Evolutionary conservation across 176 grass and related monocot genomes (phyloP), one percentile per base, ranked within the genome.

Genomic region (Triticum timopheevii): DNA sequence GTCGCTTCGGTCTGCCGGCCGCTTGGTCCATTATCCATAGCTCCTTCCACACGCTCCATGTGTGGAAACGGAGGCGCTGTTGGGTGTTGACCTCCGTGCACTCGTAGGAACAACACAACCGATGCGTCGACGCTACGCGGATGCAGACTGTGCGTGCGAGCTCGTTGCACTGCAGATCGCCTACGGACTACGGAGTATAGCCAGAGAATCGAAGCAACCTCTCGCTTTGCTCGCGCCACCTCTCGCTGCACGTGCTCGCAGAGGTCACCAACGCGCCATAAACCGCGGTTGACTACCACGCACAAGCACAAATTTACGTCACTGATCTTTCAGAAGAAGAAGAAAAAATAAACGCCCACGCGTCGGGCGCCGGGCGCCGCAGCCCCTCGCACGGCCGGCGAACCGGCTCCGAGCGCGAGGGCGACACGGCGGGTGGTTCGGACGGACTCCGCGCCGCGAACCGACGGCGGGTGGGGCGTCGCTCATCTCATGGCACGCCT

Each of bases 391-490:
- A 45, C 70, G 71, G 71, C 71, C 71, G 71, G 70, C 70, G 22
- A 23, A n/a, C 66, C 3, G 68, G 25, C 16, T 12, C 10, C 1
- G 8, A 44, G 39, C 50, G 9, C 20, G 10, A 31, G 67, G 27
- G 8, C 10, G 39, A 85, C 61, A 25, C 16, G 84, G 49, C 15
- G 56, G 56, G 45, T 11, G 42, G 85, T 15, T 35, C 16, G 15
- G 76, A 84, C 31, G 85, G 2, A 7, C 47, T 22, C 22, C 76
- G 79, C 76, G 76, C 28, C 36, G 76, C 47, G 28, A 61, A 35
- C 69, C 36, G 23, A 30, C 68, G 81, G 61, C 85, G 3, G 85
- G 76, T 88, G 69, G 50, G 49, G 17, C 82, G 85, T 91, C 89
- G 80, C 81, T 61, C 22, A 68, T 49, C 13, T 49, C 44, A 47